Conservation (phyloP, 306 rosid genomes). For the Quercus berberidifolia region DNA sequence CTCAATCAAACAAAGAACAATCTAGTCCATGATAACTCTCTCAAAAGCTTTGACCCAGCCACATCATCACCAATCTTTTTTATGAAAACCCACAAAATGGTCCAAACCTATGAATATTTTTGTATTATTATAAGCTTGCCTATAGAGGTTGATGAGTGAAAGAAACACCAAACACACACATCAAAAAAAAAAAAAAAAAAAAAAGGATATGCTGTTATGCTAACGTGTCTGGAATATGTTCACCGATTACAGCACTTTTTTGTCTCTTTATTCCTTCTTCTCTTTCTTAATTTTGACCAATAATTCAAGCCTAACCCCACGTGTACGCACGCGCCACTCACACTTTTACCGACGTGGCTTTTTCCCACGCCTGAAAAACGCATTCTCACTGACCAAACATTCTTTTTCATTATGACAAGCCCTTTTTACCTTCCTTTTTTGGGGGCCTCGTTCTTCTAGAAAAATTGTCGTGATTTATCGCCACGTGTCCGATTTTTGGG, state of each 20-base stretch:
- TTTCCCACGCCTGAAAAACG: slow-evolving; percentile 50
- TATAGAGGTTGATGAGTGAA: slow-evolving; percentile 57
- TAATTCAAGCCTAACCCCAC: slow-evolving; percentile 68
- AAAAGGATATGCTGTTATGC: background rate
- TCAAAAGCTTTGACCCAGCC: slow-evolving; percentile 31
- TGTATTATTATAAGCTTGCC: slow-evolving; percentile 31
- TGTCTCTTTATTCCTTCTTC: slow-evolving; percentile 2
- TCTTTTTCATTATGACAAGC: background rate
- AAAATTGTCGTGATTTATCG: background rate
- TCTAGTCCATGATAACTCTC: slow-evolving; percentile 30
- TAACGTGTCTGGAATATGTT: slow-evolving; percentile 25
- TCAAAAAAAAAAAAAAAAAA: background rate
- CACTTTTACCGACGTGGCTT: slow-evolving; percentile 37
- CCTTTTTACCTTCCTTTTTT: too few relatives aligned
- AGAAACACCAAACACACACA: slow-evolving; percentile 36
- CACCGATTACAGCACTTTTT: slow-evolving; percentile 5
- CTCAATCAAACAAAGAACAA: slow-evolving; percentile 20
- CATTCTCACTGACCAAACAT: background rate
- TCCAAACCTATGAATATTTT: slow-evolving; percentile 1
- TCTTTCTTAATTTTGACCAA: slow-evolving; percentile 20
- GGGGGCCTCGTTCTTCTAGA: slow-evolving; percentile 7
- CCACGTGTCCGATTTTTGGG: slow-evolving; percentile 23
- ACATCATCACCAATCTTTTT: slow-evolving; percentile 27
- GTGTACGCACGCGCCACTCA: slow-evolving; percentile 35
- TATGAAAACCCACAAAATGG: background rate